Evolutionary conservation across 306 rosid species (phyloP).

Genomic region (Pachyrhizus erosus): DNA sequence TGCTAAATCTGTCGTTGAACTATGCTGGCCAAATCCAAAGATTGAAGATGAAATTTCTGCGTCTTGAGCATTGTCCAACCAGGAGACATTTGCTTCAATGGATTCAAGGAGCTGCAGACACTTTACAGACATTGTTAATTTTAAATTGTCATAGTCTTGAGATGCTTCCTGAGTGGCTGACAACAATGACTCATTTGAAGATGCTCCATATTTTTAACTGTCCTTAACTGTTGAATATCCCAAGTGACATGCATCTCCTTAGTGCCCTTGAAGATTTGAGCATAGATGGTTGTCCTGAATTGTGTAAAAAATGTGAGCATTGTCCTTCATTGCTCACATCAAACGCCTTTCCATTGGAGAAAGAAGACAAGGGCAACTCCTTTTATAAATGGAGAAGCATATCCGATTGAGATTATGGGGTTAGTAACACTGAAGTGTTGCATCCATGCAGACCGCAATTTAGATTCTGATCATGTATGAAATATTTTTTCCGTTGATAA

Average conservation of each 20-base stretch:
- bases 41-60: too few species aligned
- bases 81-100: neutral
- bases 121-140: neutral
- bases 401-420: too few species aligned
- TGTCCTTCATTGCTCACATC: slow-evolving; percentile 15
- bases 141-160: neutral
- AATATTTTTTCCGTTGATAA: too few species aligned
- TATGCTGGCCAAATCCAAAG: neutral
- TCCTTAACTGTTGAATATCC: neutral
- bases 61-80: neutral
- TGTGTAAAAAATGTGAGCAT: neutral
- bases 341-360: neutral
- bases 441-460: too few species aligned
- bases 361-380: neutral
- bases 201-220: neutral
- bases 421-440: too few species aligned
- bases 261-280: too few species aligned
- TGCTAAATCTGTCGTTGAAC: neutral
- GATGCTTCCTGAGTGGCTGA: neutral
- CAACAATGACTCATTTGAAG: neutral
- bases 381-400: neutral
- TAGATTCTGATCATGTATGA: too few species aligned
- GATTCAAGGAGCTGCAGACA: neutral
- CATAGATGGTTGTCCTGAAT: neutral
- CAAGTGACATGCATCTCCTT: too few species aligned